phyloP scores from a whole-genome alignment of 1,284 basidiomycete genomes.

The Vanrija sp. region DNA sequence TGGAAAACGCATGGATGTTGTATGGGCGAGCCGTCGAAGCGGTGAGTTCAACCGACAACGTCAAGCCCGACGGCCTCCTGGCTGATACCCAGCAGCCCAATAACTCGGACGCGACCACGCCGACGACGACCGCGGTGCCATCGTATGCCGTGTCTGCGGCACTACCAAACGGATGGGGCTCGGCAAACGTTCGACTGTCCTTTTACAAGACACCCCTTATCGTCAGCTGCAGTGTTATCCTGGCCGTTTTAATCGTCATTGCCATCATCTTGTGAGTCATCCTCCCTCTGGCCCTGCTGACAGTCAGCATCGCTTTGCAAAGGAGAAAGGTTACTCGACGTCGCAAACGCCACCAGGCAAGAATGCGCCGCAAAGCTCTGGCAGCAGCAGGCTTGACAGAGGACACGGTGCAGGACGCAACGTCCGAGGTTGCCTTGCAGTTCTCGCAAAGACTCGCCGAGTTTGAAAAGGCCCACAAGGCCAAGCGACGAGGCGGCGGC shows the following conservation, averaged over 20 bases:
- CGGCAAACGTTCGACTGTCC: conserved; percentile 19
- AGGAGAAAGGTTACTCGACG: conserved; percentile 37
- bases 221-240: conserved; percentile 39
- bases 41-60: neutral
- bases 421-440: conserved; percentile 12
- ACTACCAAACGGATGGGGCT: conserved; percentile 9
- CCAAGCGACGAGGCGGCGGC: conserved; percentile 12
- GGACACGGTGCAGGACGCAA: conserved; percentile 23
- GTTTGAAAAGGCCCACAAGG: conserved; percentile 28
- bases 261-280: conserved; percentile 37
- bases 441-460: conserved; percentile 35
- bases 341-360: conserved; percentile 35
- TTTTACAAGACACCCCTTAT: conserved; percentile 47
- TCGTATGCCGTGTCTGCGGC: neutral
- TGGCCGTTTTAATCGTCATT: conserved; percentile 40
- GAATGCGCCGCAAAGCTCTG: conserved; percentile 37
- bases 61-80: neutral
- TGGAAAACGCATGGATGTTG: conserved; percentile 30
- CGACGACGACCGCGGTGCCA: neutral
- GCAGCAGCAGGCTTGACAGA: conserved; percentile 37
- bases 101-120: neutral
- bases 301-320: conserved; percentile 30
- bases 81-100: neutral
- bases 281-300: neutral
- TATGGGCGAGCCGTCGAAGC: conserved; percentile 23